Evolutionary conservation across 345 rosid species (phyloP).

Genomic region (Conringia planisiliqua): DNA sequence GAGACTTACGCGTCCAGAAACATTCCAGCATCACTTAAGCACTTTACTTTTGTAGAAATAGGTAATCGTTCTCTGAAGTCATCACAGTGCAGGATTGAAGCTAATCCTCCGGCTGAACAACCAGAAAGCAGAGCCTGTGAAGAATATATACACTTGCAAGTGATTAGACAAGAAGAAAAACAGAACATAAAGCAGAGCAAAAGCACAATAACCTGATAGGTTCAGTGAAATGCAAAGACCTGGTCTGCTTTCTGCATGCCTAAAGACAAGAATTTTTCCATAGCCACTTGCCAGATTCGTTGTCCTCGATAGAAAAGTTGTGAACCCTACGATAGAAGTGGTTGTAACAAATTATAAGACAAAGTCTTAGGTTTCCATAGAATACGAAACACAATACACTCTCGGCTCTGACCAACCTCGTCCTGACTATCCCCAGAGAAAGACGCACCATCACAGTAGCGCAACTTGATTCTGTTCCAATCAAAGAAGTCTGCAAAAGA

Average conservation of each 20-base stretch:
- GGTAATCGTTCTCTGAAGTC: constrained; percentile 61
- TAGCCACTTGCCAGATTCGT: constrained; percentile 72
- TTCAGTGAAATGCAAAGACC: constrained; percentile 37
- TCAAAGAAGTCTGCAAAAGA: constrained; percentile 68
- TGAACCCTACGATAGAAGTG: constrained; percentile 31
- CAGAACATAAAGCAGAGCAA: background rate
- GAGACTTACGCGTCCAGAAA: constrained; percentile 71
- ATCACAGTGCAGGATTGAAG: constrained; percentile 81
- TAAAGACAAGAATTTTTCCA: constrained; percentile 55
- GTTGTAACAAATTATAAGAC: background rate
- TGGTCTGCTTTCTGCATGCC: constrained; percentile 78
- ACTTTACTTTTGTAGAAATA: constrained; percentile 60
- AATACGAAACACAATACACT: background rate
- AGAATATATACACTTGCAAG: background rate
- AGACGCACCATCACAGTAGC: constrained; percentile 95
- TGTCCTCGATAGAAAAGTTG: constrained; percentile 73
- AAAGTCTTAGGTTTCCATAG: background rate
- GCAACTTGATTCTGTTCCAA: constrained; percentile 87
- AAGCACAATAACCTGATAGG: background rate
- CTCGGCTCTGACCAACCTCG: constrained; percentile 45
- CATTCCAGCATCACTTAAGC: constrained; percentile 91
- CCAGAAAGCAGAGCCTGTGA: constrained; percentile 89
- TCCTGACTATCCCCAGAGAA: constrained; percentile 69
- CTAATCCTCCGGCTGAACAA: constrained; percentile 91
- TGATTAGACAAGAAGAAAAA: constrained; percentile 3